phyloP scores from a whole-genome alignment of 805 yeast species.

The Maudiozyma pseudohumilis region DNA sequence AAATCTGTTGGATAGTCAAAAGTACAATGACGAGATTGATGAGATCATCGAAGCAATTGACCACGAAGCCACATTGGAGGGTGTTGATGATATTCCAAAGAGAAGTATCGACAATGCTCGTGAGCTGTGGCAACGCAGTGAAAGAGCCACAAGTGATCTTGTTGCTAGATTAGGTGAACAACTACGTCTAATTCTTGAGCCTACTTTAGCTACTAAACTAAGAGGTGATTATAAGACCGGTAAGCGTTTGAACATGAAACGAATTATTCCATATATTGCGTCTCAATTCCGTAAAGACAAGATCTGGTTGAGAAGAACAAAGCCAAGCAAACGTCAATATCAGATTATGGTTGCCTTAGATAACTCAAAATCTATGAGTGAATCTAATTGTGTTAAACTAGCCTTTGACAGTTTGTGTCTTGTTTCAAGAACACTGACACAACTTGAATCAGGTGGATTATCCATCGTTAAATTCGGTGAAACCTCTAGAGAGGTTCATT shows the following conservation, averaged over 20 bases:
- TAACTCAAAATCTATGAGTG: constrained; percentile 96
- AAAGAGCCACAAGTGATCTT: constrained; percentile 74
- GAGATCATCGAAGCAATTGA: constrained; percentile 28
- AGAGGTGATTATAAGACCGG: constrained; percentile 97
- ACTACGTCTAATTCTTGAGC: constrained; percentile 83
- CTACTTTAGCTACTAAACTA: constrained; percentile 90
- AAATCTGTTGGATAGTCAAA: constrained; percentile 12
- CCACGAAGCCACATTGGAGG: constrained; percentile 24
- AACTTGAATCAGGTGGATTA: constrained; percentile 87
- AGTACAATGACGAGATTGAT: constrained; percentile 24
- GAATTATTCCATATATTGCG: constrained; percentile 96
- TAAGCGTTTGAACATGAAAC: constrained; percentile 91
- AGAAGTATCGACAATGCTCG: constrained; percentile 57
- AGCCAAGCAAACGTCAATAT: constrained; percentile 94
- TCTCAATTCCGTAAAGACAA: constrained; percentile 95
- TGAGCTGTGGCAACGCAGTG: constrained; percentile 74
- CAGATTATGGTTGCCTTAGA: constrained; percentile 97
- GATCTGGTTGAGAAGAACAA: constrained; percentile 95
- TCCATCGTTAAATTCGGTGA: constrained; percentile 89
- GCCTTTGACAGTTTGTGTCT: constrained; percentile 93
- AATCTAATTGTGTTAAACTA: constrained; percentile 76
- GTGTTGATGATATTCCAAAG: constrained; percentile 31
- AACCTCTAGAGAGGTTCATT: constrained; percentile 72
- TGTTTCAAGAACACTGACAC: constrained; percentile 88
- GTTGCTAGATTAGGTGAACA: constrained; percentile 88